Evolutionary conservation across 1,284 basidiomycete genomes (phyloP).

Genomic region (Pholiota adiposa): DNA sequence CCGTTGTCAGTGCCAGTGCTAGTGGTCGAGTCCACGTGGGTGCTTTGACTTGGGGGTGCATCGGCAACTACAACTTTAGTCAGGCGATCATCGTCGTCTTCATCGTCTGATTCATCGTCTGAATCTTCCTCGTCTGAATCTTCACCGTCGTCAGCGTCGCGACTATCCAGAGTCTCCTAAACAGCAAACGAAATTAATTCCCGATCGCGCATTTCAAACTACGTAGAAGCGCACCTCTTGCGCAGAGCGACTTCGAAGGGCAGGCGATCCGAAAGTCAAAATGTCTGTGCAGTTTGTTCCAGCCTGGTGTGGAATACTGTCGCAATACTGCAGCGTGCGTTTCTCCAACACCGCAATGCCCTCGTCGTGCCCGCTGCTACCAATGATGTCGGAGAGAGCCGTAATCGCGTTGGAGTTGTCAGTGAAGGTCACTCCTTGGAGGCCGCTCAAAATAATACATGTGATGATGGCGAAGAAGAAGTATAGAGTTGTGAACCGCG

Average conservation of each 20-base stretch:
- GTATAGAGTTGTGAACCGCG: conserved; percentile 17
- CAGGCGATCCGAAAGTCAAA: background rate
- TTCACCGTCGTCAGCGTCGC: background rate
- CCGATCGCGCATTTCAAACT: background rate
- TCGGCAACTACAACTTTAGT: background rate
- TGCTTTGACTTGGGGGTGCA: too few relatives aligned
- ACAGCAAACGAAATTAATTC: background rate
- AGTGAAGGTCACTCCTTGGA: conserved; percentile 16
- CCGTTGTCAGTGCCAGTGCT: background rate
- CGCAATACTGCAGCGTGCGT: background rate
- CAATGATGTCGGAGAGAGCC: conserved; percentile 5
- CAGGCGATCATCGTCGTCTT: background rate
- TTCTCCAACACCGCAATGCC: conserved; percentile 4
- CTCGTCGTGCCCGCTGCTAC: background rate
- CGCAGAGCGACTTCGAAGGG: background rate
- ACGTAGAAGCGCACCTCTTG: background rate
- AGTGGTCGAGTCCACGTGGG: too few relatives aligned
- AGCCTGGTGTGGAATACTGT: conserved; percentile 5
- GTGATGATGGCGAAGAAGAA: conserved; percentile 17
- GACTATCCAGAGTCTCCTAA: background rate
- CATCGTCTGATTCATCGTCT: background rate
- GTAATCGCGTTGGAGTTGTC: conserved; percentile 18
- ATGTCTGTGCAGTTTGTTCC: conserved; percentile 6
- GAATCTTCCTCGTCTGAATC: conserved; percentile 3
- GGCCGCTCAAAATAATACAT: conserved; percentile 11